Evolutionary conservation across 2,329 filamentous ascomycete genomes (phyloP), one percentile per base, ranked within the genome.

Genomic region (Botryotinia narcissicola): DNA sequence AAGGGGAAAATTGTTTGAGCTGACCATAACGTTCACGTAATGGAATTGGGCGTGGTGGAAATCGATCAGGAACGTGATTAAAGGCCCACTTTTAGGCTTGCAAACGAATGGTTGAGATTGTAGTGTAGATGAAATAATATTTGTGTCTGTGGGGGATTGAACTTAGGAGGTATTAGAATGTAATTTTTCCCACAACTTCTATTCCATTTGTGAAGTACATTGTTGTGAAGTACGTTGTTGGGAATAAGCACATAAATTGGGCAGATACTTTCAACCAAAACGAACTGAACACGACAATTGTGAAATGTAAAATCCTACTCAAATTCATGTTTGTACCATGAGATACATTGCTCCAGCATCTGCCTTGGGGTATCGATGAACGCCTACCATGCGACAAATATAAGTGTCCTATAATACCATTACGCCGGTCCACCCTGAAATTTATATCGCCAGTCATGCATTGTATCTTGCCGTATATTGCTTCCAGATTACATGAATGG

Each of bases 401-500:
- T 42, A 69, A 57, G 35, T 42, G n/a, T 32, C 51, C 48, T 57
- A 32, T 57, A 10, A 32, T 32, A 18, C 37, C 37, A 42, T 69
- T 57, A 42, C 66, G 35, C 66, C 64, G 8, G 2, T 54, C 35
- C 64, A 29, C 46, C 48, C 18, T 32, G 42, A 54, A 54, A 57
- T 9, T 22, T 6, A 69, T 57, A 25, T 20, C n/a, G 4, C 37
- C 25, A 40, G 25, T n/a, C 20, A 57, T 44, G 66, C 48, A 57
- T 57, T 37, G 18, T 25, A 10, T 18, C 66, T 32, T 25, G 35
- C 35, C 10, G 32, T 32, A 9, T 40, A 32, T 14, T 57, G 10
- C 20, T 57, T 14, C 14, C n/a, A 20, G 12, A 7, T 62, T 63
- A 70, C 29, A 71, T 71, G 70, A 82, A 83, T 8, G 82, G 82